Evolutionary conservation across 1,139 yeast genomes (phyloP).

Genomic region (Kodamaea ohmeri): DNA sequence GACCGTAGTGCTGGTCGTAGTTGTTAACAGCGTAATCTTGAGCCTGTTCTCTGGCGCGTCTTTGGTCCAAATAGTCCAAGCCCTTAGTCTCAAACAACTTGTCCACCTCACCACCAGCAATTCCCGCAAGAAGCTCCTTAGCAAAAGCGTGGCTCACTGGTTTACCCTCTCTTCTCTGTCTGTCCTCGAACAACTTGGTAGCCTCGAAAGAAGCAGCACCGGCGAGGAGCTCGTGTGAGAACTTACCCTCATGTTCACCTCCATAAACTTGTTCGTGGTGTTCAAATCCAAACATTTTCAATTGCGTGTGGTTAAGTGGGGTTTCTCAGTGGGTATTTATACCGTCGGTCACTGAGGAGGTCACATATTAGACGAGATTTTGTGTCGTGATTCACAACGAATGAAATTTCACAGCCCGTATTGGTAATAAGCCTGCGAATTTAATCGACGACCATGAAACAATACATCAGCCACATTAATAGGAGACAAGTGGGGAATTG

Average conservation of each 20-base stretch:
- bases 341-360: no score
- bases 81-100: conserved; percentile 36
- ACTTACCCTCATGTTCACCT: conserved; percentile 29
- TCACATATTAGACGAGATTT: no score
- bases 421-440: neutral
- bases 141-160: conserved; percentile 32
- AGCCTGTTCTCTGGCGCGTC: conserved; percentile 27
- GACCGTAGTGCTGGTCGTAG: conserved; percentile 32
- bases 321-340: conserved; percentile 1
- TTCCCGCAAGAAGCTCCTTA: conserved; percentile 29
- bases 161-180: conserved; percentile 33
- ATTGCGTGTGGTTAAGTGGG: neutral
- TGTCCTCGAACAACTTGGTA: conserved; percentile 31
- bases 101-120: conserved; percentile 36
- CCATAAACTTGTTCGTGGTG: conserved; percentile 28
- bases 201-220: conserved; percentile 38
- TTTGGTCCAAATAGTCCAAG: conserved; percentile 32
- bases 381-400: no score
- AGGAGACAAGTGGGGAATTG: no score
- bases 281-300: conserved; percentile 20
- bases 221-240: conserved; percentile 33
- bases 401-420: no score
- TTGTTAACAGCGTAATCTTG: conserved; percentile 19
- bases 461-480: neutral
- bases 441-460: neutral